Evolutionary conservation across 768 basidiomycete genomes (phyloP).

Genomic region (Podaxis sp.): DNA sequence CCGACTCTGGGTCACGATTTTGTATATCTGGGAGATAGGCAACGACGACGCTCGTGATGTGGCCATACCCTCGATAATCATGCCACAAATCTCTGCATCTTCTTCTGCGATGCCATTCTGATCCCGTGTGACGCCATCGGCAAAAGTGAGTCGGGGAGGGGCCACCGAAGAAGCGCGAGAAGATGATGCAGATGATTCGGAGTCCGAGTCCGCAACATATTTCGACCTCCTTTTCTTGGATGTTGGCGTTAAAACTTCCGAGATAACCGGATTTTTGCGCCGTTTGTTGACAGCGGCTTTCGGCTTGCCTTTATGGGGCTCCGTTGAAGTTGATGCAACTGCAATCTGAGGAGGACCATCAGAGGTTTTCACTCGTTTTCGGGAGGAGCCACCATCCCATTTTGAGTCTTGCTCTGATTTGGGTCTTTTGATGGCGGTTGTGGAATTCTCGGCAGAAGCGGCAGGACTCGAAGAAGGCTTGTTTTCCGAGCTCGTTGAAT

Average conservation of each 20-base stretch:
- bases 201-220: neutral
- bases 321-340: neutral
- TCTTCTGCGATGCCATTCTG: slow-evolving; percentile 20
- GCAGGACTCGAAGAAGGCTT: neutral
- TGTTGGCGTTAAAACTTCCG: neutral
- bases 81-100: slow-evolving; percentile 50
- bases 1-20: slow-evolving; percentile 45
- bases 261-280: neutral
- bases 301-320: neutral
- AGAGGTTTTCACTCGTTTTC: slow-evolving; percentile 3
- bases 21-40: slow-evolving; percentile 49
- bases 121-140: slow-evolving; percentile 11
- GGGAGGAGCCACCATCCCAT: neutral
- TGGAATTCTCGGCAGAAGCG: neutral
- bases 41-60: slow-evolving; percentile 69
- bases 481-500: neutral
- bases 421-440: neutral
- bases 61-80: slow-evolving; percentile 69
- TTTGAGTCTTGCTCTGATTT: neutral
- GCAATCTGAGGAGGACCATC: neutral
- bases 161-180: slow-evolving; percentile 1
- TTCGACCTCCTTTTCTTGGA: neutral
- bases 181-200: slow-evolving; percentile 2
- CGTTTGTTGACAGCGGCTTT: neutral
- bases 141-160: slow-evolving; percentile 2